Percentiles rank a stretch among this genome's conserved stretches.
These are phyloP conservation scores for Penicillium silybi DNA, from an alignment of 495 filamentous ascomycete species.

Conservation along the genomic window DNA sequence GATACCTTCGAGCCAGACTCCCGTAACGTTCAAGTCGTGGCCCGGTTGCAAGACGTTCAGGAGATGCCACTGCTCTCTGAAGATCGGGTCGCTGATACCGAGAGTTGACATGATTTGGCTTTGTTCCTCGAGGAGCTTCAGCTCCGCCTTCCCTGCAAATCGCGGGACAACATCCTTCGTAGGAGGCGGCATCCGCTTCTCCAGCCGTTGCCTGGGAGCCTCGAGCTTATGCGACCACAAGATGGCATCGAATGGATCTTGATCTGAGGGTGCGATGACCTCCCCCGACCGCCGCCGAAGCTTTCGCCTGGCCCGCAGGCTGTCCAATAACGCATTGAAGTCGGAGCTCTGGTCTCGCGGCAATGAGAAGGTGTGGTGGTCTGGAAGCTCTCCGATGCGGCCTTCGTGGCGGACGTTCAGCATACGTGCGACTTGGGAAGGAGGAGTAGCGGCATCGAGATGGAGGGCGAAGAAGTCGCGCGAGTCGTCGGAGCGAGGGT, in stretches of 20 bases:
- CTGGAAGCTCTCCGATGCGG: slow-evolving; percentile 69
- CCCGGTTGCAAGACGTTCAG: slow-evolving; percentile 77
- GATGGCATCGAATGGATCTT: slow-evolving; percentile 67
- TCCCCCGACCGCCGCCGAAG: slow-evolving; percentile 50
- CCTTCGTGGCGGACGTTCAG: slow-evolving; percentile 83
- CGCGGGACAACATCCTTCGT: slow-evolving; percentile 3
- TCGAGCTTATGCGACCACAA: slow-evolving; percentile 80
- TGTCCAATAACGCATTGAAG: slow-evolving; percentile 58
- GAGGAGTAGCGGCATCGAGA: slow-evolving; percentile 60
- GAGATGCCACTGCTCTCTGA: slow-evolving; percentile 92
- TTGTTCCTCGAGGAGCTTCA: slow-evolving; percentile 52
- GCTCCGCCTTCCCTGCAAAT: slow-evolving; percentile 25
- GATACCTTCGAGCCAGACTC: slow-evolving; percentile 85
- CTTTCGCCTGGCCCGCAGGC: slow-evolving; percentile 51
- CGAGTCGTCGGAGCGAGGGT: slow-evolving; percentile 58
- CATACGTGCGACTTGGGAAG: slow-evolving; percentile 64
- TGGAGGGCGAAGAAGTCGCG: slow-evolving; percentile 91
- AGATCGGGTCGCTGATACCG: slow-evolving; percentile 82
- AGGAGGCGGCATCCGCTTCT: slow-evolving; percentile 67
- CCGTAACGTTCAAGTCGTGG: slow-evolving; percentile 93
- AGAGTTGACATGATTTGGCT: slow-evolving; percentile 59
- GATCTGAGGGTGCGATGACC: slow-evolving; percentile 37
- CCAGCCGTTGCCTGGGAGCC: slow-evolving; percentile 58
- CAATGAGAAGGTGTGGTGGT: slow-evolving; percentile 82
- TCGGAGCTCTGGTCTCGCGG: slow-evolving; percentile 48